Conservation (phyloP, 129 eudicot species). For the Saposhnikovia divaricata region DNA sequence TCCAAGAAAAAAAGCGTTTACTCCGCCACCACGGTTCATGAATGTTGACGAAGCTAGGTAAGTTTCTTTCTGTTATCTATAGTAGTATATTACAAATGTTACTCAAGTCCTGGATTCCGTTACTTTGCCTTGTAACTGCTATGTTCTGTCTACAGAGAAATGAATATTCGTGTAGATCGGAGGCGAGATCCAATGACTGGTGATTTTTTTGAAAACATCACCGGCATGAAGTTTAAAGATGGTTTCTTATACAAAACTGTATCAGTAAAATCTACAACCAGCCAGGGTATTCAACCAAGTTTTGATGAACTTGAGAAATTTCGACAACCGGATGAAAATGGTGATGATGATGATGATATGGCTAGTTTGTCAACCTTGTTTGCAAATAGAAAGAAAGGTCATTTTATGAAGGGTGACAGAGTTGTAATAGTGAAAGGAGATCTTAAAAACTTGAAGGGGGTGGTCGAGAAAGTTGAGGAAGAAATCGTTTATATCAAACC, state of each 20-base stretch:
- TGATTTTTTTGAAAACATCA: constrained; percentile 70
- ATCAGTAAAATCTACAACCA: constrained; percentile 67
- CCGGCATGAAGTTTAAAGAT: constrained; percentile 84
- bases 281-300: constrained; percentile 72
- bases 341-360: constrained; percentile 56
- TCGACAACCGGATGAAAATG: constrained; percentile 60
- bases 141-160: constrained; percentile 37
- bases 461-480: constrained; percentile 93
- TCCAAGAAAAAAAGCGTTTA: constrained; percentile 72
- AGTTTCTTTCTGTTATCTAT: not conserved
- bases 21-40: constrained; percentile 86
- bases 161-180: constrained; percentile 88
- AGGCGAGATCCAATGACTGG: constrained; percentile 68
- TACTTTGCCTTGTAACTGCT: not conserved
- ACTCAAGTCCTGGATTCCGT: not conserved
- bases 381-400: constrained; percentile 91
- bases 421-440: constrained; percentile 83
- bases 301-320: constrained; percentile 96
- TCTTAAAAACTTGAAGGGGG: constrained; percentile 73
- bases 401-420: constrained; percentile 88
- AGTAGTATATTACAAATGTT: not conserved
- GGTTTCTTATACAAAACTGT: constrained; percentile 79
- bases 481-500: constrained; percentile 81
- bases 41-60: constrained; percentile 96
- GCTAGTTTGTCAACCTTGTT: constrained; percentile 69